phyloP scores from a whole-genome alignment of 129 eudicot species.

The Centrapalus pauciflorus region DNA sequence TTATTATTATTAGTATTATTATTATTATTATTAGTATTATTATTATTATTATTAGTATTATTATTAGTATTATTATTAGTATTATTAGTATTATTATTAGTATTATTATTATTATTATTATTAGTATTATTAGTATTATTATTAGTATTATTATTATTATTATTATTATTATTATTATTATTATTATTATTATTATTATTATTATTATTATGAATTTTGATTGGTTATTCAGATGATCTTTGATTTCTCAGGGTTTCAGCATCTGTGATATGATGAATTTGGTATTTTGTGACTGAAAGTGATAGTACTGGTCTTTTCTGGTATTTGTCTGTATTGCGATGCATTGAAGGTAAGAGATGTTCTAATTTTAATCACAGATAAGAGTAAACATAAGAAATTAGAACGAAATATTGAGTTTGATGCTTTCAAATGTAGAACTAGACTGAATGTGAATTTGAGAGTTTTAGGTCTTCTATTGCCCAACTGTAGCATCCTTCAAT shows the following conservation, averaged over 20 bases:
- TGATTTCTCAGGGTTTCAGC: not conserved
- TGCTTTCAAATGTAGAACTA: no score
- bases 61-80: no score
- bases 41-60: no score
- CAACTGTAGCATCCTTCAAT: not conserved
- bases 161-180: no score
- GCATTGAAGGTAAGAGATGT: not conserved
- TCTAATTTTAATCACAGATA: not conserved
- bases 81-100: no score
- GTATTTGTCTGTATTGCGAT: not conserved
- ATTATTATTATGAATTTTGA: not conserved
- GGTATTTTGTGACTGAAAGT: not conserved
- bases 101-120: no score
- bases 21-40: no score
- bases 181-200: no score
- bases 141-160: no score
- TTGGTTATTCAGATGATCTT: not conserved
- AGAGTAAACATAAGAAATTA: not conserved
- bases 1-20: no score
- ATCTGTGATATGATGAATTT: constrained; percentile 1
- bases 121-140: no score
- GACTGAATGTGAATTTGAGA: not conserved
- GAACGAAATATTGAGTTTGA: not conserved
- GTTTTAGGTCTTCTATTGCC: not conserved
- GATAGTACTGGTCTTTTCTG: constrained; percentile 1